A percentile compares a stretch with the other conserved stretches of the same genome.
These are phyloP conservation scores for Xylariomycetidae sp. DNA, from an alignment of 2,329 filamentous ascomycete species.

Conservation along the genomic window DNA sequence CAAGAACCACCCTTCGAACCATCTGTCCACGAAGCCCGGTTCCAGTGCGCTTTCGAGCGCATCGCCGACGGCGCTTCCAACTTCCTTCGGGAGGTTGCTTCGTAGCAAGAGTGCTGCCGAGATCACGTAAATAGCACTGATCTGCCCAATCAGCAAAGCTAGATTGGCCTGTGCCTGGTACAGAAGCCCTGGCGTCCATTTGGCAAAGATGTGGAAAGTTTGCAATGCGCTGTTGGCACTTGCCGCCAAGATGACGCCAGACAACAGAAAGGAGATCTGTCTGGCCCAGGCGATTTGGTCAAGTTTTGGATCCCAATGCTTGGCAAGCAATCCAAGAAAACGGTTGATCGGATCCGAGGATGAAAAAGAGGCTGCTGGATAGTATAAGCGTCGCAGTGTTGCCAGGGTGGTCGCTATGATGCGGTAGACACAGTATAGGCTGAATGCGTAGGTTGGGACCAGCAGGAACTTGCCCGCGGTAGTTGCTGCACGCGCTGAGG, in stretches of 20 bases:
- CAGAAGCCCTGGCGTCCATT: conserved; percentile 65
- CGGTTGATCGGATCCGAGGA: conserved; percentile 79
- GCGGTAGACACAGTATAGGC: conserved; percentile 78
- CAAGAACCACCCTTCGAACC: conserved; percentile 87
- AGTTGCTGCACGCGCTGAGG: conserved; percentile 62
- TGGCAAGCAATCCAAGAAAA: conserved; percentile 70
- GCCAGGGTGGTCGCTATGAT: conserved; percentile 67
- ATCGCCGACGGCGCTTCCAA: conserved; percentile 70
- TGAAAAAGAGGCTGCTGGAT: conserved; percentile 48
- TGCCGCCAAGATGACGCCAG: conserved; percentile 74
- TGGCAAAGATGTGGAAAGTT: conserved; percentile 74
- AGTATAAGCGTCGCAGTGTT: conserved; percentile 54
- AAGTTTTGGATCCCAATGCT: conserved; percentile 77
- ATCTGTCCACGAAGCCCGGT: conserved; percentile 66
- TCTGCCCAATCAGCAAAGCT: conserved; percentile 72
- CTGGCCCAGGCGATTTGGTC: conserved; percentile 79
- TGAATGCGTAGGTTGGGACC: conserved; percentile 61
- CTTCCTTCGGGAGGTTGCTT: conserved; percentile 71
- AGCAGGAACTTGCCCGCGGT: conserved; percentile 58
- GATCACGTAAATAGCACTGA: conserved; percentile 81
- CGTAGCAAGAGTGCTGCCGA: conserved; percentile 69
- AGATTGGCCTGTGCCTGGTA: conserved; percentile 72
- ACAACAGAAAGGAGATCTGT: conserved; percentile 77
- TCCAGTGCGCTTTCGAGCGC: conserved; percentile 72
- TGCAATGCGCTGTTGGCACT: conserved; percentile 80